Evolutionary conservation across 2,329 filamentous ascomycete species (phyloP).

Genomic region (Fusarium incarnatum): DNA sequence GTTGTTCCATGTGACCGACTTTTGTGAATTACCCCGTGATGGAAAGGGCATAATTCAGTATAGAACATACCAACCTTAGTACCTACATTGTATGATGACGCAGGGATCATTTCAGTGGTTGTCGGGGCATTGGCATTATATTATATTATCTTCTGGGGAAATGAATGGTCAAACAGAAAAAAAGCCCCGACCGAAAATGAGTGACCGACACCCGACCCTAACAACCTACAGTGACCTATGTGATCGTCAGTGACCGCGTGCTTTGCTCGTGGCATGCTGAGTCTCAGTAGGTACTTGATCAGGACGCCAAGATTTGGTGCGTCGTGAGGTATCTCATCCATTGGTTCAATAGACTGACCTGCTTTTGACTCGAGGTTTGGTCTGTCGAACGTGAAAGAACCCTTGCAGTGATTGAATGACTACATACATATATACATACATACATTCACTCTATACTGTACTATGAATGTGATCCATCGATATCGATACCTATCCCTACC

Average conservation of each 20-base stretch:
- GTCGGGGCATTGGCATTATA: constrained; percentile 20
- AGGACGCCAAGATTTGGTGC: constrained; percentile 16
- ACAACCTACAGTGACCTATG: not conserved
- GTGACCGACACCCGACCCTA: no score
- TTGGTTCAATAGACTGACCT: not conserved
- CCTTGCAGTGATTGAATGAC: constrained; percentile 17
- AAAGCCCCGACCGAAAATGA: constrained; percentile 12
- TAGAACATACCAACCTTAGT: not conserved
- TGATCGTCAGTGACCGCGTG: constrained; percentile 32
- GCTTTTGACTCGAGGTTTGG: constrained; percentile 29
- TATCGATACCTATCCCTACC: not conserved
- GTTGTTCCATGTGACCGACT: not conserved
- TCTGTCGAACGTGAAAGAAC: constrained; percentile 21
- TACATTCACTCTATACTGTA: not conserved
- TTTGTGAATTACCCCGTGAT: not conserved
- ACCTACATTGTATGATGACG: constrained; percentile 4
- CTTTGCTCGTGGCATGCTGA: constrained; percentile 36
- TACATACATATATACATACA: no score
- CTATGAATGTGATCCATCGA: not conserved
- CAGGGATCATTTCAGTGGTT: constrained; percentile 10
- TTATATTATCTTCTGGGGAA: constrained; percentile 20
- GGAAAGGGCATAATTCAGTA: not conserved
- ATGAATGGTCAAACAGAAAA: constrained; percentile 12
- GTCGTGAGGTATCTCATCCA: constrained; percentile 6
- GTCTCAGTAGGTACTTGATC: constrained; percentile 25